Base-by-base conservation (phyloP, 2,329 filamentous ascomycete species). In the Nectriaceae sp. region DNA sequence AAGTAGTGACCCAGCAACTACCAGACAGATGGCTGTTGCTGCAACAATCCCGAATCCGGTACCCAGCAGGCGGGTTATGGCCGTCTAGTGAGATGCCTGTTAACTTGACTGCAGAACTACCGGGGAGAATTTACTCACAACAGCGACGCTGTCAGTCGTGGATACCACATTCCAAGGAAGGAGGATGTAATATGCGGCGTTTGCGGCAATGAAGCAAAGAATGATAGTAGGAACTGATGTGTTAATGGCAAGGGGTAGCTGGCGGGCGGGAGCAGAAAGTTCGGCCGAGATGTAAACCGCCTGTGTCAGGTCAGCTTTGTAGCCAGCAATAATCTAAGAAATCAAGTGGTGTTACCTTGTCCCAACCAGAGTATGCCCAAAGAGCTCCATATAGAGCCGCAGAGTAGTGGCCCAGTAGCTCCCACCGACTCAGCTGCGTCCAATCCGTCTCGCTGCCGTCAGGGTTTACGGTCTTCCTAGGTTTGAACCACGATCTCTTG, bases 281-380 rank as follows among this genome's bases (percentile, higher is more conserved):
- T 83, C 79, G 0, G 77, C 75, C 0, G 77, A 75, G 40, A 83
- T 70, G 54, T 82, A 83, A 42, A 81, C 75, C 3, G 78, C 79
- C 77, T 78, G 4, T 5, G 31, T n/a, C 19, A 22, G 31, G 26
- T 52, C 20, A 52, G 39, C 8, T n/a, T 2, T 18, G n/a, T n/a
- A n/a, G 8, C 4, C 18, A n/a, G 1, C 2, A 33, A 21, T 24
- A n/a, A 11, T 6, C 3, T 15, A 15, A 11, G 20, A 2, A 10
- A 42, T 73, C 10, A 31, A 10, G 26, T 31, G 8, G 33, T 18
- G 33, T 68, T 33, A 80, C 80, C 68, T 85, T 85, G 46, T 86
- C 83, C 83, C 83, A 87, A 0, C 83, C 83, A 0, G 79, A 83
- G 50, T 85, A 87, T 0, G 80, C 83, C 83, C 82, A 87, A 0